Conservation (phyloP, 768 basidiomycete species). For the Udeniomyces megalosporus region DNA sequence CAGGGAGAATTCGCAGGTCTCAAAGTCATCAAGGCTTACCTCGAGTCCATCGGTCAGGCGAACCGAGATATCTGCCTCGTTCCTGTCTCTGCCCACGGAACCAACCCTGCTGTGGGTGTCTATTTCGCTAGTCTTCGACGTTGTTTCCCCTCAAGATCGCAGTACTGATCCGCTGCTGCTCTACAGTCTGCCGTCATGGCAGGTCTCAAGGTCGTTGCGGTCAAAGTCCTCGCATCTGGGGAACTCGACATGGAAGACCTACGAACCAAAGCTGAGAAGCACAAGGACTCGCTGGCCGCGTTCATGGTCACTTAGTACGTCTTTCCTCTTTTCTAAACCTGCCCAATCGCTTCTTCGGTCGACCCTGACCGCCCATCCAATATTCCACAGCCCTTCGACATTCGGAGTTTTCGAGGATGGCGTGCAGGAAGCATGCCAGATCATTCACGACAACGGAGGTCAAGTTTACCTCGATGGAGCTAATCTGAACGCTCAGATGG, state of each 20-base stretch:
- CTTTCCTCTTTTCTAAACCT: background rate
- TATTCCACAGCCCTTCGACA: constrained; percentile 49
- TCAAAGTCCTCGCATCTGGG: constrained; percentile 75
- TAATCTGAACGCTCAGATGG: constrained; percentile 86
- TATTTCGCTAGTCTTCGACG: background rate
- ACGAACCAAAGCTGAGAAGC: constrained; percentile 66
- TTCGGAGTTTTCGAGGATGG: constrained; percentile 96
- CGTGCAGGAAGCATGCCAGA: constrained; percentile 68
- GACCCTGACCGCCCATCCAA: too few species aligned
- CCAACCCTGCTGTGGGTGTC: constrained; percentile 76
- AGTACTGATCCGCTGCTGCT: background rate
- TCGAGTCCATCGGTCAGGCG: constrained; percentile 67
- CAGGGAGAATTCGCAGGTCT: constrained; percentile 97
- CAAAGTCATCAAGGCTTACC: constrained; percentile 82
- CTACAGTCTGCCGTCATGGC: constrained; percentile 77
- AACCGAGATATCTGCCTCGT: constrained; percentile 84
- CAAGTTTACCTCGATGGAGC: constrained; percentile 97
- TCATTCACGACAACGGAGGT: constrained; percentile 86
- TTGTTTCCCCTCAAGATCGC: background rate
- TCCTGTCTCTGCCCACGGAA: constrained; percentile 91
- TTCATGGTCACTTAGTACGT: constrained; percentile 53
- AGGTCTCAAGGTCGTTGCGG: constrained; percentile 86
- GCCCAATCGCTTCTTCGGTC: too few species aligned
- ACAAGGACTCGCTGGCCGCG: constrained; percentile 81
- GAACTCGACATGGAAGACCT: constrained; percentile 80